Conservation (phyloP, 148 eudicot genomes). For the Bassia scoparia region DNA sequence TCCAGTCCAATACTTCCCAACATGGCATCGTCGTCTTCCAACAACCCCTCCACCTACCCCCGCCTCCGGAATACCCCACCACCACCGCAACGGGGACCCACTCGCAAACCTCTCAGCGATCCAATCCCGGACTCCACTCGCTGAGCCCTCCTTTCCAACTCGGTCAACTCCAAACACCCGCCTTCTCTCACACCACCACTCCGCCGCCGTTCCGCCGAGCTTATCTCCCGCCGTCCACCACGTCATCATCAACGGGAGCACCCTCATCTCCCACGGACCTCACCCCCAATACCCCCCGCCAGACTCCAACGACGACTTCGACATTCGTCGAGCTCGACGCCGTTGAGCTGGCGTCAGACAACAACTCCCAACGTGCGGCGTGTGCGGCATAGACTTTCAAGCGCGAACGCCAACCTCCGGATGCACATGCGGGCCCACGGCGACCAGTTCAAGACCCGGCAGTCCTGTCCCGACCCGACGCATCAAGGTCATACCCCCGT, state of each 20-base stretch:
- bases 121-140: slow-evolving; percentile 48
- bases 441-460: slow-evolving; percentile 46
- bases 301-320: slow-evolving; percentile 27
- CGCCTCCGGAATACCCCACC: background rate
- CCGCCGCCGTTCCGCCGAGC: slow-evolving; percentile 51
- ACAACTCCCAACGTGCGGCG: slow-evolving; percentile 64
- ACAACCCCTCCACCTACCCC: background rate
- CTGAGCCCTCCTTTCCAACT: slow-evolving; percentile 56
- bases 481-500: background rate
- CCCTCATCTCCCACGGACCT: slow-evolving; percentile 41
- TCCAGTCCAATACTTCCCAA: too few species aligned
- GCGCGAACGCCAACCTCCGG: slow-evolving; percentile 63
- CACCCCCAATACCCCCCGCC: background rate
- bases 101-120: slow-evolving; percentile 53
- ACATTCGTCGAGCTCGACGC: slow-evolving; percentile 63
- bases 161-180: slow-evolving; percentile 42
- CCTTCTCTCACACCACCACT: slow-evolving; percentile 36
- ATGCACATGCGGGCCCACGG: slow-evolving; percentile 82
- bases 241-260: slow-evolving; percentile 58
- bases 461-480: slow-evolving; percentile 54
- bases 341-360: slow-evolving; percentile 68
- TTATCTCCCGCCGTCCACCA: slow-evolving; percentile 65
- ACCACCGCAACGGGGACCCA: slow-evolving; percentile 16
- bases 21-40: background rate
- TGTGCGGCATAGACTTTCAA: slow-evolving; percentile 75